phyloP scores from a whole-genome alignment of 2,329 filamentous ascomycete species.

The Juglanconis oblonga region DNA sequence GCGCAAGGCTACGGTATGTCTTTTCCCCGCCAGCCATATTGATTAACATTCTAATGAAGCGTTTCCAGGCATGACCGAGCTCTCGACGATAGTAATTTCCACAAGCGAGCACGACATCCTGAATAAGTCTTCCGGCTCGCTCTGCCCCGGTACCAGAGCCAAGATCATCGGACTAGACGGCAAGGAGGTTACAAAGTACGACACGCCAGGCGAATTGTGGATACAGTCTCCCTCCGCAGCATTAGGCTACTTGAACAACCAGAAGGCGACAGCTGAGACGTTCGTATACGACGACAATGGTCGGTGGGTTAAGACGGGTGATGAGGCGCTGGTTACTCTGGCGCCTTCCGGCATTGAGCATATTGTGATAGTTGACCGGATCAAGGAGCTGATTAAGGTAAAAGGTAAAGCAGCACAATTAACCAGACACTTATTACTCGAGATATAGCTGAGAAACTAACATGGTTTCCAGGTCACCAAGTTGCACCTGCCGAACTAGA shows the following conservation, averaged over 20 bases:
- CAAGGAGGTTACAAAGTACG: slow-evolving; percentile 59
- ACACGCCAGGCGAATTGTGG: slow-evolving; percentile 76
- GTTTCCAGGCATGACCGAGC: slow-evolving; percentile 68
- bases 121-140: slow-evolving; percentile 68
- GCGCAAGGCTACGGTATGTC: slow-evolving; percentile 66
- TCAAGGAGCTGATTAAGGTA: slow-evolving; percentile 50
- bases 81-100: slow-evolving; percentile 64
- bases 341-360: slow-evolving; percentile 71
- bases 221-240: slow-evolving; percentile 75
- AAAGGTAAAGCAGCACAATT: slow-evolving; percentile 35
- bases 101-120: slow-evolving; percentile 62
- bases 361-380: slow-evolving; percentile 77
- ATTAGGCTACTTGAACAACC: slow-evolving; percentile 83
- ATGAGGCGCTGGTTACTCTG: slow-evolving; percentile 71
- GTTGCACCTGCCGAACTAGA: slow-evolving; percentile 83
- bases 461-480: slow-evolving; percentile 60
- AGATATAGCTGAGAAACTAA: neutral
- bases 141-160: slow-evolving; percentile 63
- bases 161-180: slow-evolving; percentile 69
- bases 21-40: neutral
- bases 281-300: slow-evolving; percentile 66
- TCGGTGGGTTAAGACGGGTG: slow-evolving; percentile 79
- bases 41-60: too few species aligned
- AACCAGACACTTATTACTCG: too few species aligned
- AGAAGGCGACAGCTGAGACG: slow-evolving; percentile 76